These are phyloP conservation scores for Saccharomycopsis oosterbeekiorum DNA, from an alignment of 805 yeast species.

Conservation along the genomic window DNA sequence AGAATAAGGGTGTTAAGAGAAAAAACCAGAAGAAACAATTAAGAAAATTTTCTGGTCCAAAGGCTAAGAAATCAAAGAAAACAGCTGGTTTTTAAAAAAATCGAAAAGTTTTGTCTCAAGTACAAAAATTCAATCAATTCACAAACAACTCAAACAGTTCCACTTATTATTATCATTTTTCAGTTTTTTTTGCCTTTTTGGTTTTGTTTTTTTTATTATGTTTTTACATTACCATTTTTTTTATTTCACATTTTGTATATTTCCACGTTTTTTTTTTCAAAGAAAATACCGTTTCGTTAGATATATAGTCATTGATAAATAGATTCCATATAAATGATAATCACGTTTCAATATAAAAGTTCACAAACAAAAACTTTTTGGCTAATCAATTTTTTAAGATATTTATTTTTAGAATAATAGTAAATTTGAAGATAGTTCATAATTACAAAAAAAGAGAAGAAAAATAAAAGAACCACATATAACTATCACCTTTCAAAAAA, in stretches of 20 bases:
- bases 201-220: neutral
- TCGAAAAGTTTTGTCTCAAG: neutral
- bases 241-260: neutral
- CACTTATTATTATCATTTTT: neutral
- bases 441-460: neutral
- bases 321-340: too few species aligned
- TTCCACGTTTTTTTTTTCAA: too few species aligned
- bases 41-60: conserved; percentile 36
- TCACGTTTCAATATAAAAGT: too few species aligned
- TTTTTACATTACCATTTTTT: neutral
- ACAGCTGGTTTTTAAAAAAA: conserved; percentile 13
- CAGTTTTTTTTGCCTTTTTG: neutral
- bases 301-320: too few species aligned
- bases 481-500: neutral
- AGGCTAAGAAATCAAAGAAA: conserved; percentile 16
- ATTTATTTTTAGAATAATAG: too few species aligned
- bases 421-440: neutral
- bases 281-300: neutral
- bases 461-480: neutral
- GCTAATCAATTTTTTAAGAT: too few species aligned
- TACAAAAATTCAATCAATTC: neutral
- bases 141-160: neutral
- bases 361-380: too few species aligned
- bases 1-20: conserved; percentile 71
- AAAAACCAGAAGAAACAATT: conserved; percentile 62